Conservation (phyloP, 345 rosid genomes). For the Psidium guajava region DNA sequence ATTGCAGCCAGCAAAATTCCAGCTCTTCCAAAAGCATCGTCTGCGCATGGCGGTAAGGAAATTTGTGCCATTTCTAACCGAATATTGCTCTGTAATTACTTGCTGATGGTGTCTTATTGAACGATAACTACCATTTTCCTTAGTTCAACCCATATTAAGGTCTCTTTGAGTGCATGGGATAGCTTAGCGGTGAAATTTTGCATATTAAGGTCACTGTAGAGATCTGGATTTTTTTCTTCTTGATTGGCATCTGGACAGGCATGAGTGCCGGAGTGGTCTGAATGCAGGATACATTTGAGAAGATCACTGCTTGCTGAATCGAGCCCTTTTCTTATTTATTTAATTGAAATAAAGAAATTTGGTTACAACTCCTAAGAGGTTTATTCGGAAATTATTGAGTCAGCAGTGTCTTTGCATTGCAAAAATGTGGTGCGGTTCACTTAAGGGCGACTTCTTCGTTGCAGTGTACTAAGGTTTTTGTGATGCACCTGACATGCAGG, state of each 20-base stretch:
- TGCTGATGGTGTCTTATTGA: neutral
- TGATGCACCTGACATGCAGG: conserved; percentile 3
- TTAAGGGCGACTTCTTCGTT: neutral
- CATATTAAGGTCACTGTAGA: neutral
- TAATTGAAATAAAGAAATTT: neutral
- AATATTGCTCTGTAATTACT: neutral
- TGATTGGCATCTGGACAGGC: neutral
- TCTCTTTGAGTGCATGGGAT: neutral
- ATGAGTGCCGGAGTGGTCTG: neutral
- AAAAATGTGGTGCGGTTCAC: neutral
- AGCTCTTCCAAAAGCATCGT: conserved; percentile 40
- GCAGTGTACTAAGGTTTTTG: neutral
- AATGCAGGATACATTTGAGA: neutral
- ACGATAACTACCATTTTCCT: neutral
- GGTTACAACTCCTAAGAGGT: neutral
- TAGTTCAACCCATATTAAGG: neutral
- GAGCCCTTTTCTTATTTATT: neutral
- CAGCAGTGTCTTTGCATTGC: neutral
- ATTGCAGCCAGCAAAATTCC: conserved; percentile 43
- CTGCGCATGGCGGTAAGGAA: conserved; percentile 28
- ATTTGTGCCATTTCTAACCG: neutral
- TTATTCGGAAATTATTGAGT: neutral
- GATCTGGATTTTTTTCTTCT: neutral
- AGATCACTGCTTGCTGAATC: neutral
- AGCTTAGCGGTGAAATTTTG: neutral